Percentiles rank a stretch among this genome's conserved stretches.
Evolutionary conservation across 306 rosid genomes (phyloP).

Genomic region (Prunus armeniaca): DNA sequence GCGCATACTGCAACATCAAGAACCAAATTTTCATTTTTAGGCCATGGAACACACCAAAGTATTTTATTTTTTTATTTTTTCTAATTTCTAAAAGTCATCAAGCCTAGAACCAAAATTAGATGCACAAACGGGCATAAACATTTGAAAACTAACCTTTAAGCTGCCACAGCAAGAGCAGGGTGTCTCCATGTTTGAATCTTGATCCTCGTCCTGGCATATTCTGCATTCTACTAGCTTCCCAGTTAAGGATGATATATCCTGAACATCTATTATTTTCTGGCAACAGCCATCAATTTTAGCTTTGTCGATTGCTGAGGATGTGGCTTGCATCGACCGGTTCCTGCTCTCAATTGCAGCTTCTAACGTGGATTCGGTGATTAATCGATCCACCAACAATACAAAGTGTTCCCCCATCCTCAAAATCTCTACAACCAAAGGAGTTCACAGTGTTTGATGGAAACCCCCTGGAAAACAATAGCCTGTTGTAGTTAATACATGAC

Average conservation of each 20-base stretch:
- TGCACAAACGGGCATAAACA: too few species aligned
- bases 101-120: background rate
- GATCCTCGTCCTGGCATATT: slow-evolving; percentile 96
- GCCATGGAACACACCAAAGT: background rate
- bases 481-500: background rate
- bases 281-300: slow-evolving; percentile 31
- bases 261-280: slow-evolving; percentile 38
- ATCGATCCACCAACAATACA: slow-evolving; percentile 83
- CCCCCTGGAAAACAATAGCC: slow-evolving; percentile 15
- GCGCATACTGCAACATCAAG: slow-evolving; percentile 74
- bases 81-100: background rate
- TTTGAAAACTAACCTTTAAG: slow-evolving; percentile 59
- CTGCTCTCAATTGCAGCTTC: slow-evolving; percentile 86
- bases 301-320: slow-evolving; percentile 46
- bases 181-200: slow-evolving; percentile 80
- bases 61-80: background rate
- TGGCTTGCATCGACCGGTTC: slow-evolving; percentile 54
- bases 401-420: slow-evolving; percentile 89
- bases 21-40: background rate
- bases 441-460: slow-evolving; percentile 12
- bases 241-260: slow-evolving; percentile 27
- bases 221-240: slow-evolving; percentile 75
- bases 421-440: slow-evolving; percentile 16
- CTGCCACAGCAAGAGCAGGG: slow-evolving; percentile 99
- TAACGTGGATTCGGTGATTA: slow-evolving; percentile 89